Evolutionary conservation across 495 filamentous ascomycete genomes (phyloP), one percentile per base, ranked within the genome.

Genomic region (Penicillium chermesinum): DNA sequence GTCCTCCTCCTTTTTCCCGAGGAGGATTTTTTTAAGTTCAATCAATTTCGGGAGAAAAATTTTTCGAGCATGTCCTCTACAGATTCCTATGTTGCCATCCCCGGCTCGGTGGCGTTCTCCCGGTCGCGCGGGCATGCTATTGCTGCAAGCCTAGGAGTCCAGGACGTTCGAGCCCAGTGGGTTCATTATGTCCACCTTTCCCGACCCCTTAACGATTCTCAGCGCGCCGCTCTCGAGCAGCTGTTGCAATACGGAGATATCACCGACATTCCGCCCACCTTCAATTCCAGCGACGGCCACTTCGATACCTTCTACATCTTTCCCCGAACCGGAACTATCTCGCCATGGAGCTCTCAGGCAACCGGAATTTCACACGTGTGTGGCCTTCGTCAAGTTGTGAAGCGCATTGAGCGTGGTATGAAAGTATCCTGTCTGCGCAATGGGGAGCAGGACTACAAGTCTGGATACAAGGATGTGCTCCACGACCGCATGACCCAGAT

Each of bases 281-380:
- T 75, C 48, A 64, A 64, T 61, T 48, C 57, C 46, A 63, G 64
- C 20, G 64, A 73, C 40, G 75, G 70, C 9, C 40, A 62, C 25
- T 71, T 63, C 27, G 69, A 78, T 49, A 70, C 78, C 17, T 81
- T 82, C 61, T 89, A 88, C 59, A 76, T 96, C 38, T 80, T 77
- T 30, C 93, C 91, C 9, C 79, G 93, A 41, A 75, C 74, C 21
- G 84, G 83, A 34, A 95, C 91, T 30, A 89, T 95, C 52, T 96
- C 89, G 32, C 93, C 93, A 67, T 98, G 93, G 93, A 95, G 88
- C 63, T 94, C 91, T 41, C 89, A 96, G 60, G 93, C 91, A 32
- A 96, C 91, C 32, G 89, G 82, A 57, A 96, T 97, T 63, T 84
- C 91, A 32, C 81, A 90, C 46, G 91, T 95, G n/a, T 96, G 91